These are phyloP conservation scores for Galerina sulciceps DNA, from an alignment of 768 basidiomycete genomes.

Conservation along the genomic window DNA sequence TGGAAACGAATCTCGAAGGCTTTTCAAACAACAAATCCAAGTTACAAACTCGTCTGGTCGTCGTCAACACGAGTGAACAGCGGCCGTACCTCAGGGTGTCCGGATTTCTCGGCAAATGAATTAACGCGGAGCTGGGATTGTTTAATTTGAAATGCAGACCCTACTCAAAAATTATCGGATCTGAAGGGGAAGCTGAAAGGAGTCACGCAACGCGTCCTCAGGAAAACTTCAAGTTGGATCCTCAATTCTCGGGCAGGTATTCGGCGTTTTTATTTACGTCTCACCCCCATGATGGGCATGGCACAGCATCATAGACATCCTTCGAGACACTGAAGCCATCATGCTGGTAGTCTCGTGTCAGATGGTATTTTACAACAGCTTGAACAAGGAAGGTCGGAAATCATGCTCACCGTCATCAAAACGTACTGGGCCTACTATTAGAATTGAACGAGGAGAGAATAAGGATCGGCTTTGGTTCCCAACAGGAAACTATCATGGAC, in stretches of 20 bases:
- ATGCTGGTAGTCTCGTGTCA: slow-evolving; percentile 6
- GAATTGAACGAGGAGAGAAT: too few relatives aligned
- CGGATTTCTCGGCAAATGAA: slow-evolving; percentile 20
- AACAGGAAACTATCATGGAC: neutral
- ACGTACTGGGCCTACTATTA: too few relatives aligned
- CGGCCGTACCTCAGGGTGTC: slow-evolving; percentile 6
- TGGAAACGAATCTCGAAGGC: slow-evolving; percentile 18
- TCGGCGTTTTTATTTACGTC: slow-evolving; percentile 14
- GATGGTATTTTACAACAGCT: neutral
- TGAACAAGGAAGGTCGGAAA: neutral
- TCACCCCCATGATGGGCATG: slow-evolving; percentile 4
- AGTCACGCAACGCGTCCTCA: slow-evolving; percentile 13
- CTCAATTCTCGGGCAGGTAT: slow-evolving; percentile 2
- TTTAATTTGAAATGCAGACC: slow-evolving; percentile 20
- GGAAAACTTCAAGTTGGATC: neutral
- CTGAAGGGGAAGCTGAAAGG: slow-evolving; percentile 15
- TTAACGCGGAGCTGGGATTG: slow-evolving; percentile 26
- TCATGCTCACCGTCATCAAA: slow-evolving; percentile 16
- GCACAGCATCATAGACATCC: slow-evolving; percentile 3
- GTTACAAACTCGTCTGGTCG: neutral
- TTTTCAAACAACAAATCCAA: slow-evolving; percentile 3
- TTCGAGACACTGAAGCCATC: neutral
- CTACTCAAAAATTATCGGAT: slow-evolving; percentile 20
- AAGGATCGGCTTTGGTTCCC: too few relatives aligned
- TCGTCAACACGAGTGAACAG: slow-evolving; percentile 5